Conservation (phyloP, 2,329 filamentous ascomycete species). For the Sporothrix dimorphospora region DNA sequence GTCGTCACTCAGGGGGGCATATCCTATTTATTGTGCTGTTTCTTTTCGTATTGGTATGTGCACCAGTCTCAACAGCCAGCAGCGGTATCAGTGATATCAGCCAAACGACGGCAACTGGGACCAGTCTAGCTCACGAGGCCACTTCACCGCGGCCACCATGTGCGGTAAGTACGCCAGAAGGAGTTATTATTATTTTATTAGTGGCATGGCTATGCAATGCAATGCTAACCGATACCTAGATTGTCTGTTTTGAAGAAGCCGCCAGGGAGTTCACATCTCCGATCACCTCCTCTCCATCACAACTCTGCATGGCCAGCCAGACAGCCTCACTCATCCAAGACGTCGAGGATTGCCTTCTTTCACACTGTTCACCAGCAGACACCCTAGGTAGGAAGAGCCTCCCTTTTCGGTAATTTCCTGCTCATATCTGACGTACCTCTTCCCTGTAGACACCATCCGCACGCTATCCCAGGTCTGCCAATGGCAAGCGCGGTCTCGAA, state of each 20-base stretch:
- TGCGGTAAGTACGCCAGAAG: neutral
- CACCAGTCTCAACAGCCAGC: neutral
- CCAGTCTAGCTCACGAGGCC: neutral
- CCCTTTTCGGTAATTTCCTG: neutral
- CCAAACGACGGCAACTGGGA: neutral
- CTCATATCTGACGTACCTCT: neutral
- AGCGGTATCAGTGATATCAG: neutral
- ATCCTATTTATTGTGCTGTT: neutral
- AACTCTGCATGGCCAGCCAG: constrained; percentile 6
- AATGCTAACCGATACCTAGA: neutral
- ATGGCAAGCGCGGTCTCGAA: constrained; percentile 40
- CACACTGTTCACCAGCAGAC: constrained; percentile 23
- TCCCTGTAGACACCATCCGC: neutral
- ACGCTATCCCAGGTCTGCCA: constrained; percentile 36
- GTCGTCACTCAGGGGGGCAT: neutral
- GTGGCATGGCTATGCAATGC: too few species aligned
- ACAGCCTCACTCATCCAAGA: neutral
- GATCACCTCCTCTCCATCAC: neutral
- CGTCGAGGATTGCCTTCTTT: neutral
- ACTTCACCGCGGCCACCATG: neutral
- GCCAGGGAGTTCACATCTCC: neutral
- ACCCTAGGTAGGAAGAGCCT: neutral
- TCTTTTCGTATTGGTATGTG: neutral
- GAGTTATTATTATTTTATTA: neutral
- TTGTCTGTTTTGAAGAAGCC: neutral